Conservation (phyloP, 345 rosid genomes). For the Sapria himalayana region DNA sequence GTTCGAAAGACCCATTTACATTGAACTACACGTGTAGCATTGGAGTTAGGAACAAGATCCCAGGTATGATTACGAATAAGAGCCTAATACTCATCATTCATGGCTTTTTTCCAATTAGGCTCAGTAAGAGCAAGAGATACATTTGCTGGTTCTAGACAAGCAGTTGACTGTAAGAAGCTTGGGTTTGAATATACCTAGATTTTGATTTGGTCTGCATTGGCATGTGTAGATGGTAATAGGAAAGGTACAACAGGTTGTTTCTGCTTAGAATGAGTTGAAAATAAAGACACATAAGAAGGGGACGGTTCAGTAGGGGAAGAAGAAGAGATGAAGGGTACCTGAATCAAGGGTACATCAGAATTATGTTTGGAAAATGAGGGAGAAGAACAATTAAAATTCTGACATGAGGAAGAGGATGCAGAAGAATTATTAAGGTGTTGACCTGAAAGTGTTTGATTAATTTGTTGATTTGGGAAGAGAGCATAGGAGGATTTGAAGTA, state of each 20-base stretch:
- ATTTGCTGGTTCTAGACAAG: background rate
- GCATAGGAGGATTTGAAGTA: background rate
- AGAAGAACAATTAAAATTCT: too few species aligned
- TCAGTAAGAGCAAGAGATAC: background rate
- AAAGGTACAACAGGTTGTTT: too few species aligned
- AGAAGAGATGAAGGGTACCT: too few species aligned
- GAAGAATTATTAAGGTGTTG: background rate
- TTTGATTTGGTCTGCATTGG: too few species aligned
- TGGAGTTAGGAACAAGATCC: background rate
- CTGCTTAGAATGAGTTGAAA: background rate
- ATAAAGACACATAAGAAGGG: background rate
- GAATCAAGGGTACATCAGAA: too few species aligned
- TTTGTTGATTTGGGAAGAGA: background rate
- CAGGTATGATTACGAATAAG: background rate
- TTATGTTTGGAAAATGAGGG: too few species aligned
- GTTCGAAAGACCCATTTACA: background rate
- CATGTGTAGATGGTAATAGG: too few species aligned
- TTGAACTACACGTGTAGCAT: background rate
- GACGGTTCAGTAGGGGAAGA: background rate
- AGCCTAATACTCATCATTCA: background rate
- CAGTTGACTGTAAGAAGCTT: background rate
- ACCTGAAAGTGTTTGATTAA: background rate
- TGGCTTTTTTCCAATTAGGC: background rate
- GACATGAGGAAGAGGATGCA: too few species aligned
- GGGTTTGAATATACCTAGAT: conserved; percentile 4